Evolutionary conservation across 768 basidiomycete genomes (phyloP), one percentile per base, ranked within the genome.

Genomic region (Cyathus striatus): DNA sequence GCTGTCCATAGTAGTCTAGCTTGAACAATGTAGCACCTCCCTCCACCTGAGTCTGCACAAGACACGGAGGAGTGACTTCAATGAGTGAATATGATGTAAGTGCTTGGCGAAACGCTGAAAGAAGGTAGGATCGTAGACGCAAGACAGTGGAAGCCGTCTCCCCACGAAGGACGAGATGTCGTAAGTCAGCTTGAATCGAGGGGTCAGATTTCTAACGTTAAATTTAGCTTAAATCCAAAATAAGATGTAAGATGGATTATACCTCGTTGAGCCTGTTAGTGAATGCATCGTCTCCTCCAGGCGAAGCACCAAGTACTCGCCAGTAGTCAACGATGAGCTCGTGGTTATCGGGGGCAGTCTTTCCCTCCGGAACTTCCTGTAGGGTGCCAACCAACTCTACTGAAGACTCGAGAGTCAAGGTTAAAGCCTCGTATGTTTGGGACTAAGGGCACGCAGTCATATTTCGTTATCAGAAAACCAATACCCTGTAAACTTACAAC

Each of bases 21-120:
- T 86, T 88, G 79, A 98, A 98, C 17, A 98, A 74, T 4, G 93
- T 97, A 12, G 93, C 86, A 12, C 95, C 95, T 48, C 95, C 96
- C 63, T 98, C 95, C 41, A 98, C 96, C 54, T 94, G 92, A 0
- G 96, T 98, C 62, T 98, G 94, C 34, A 98, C 96, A 53, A 98
- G 78, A 64, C 93, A 96, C 0, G 96, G 96, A 1, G 96, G 91
- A 0, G 92, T 98, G 38, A 99, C 95, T 57, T 99, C 96, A 46
- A 88, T 63, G 33, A 93, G 66, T 55, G 79, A 78, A 58, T 87
- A 72, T n/a, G 69, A 64, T 9, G 68, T 68, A 33, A 80, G 73
- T 0, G 83, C 66, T 34, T 78, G 66, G 16, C 96, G 83, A 82
- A 98, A 98, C 1, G 92, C 83, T 36, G 73, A 70, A 37, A 98